Conservation (phyloP, 352 stramenopile genomes). For the Achlya hypogyna region DNA sequence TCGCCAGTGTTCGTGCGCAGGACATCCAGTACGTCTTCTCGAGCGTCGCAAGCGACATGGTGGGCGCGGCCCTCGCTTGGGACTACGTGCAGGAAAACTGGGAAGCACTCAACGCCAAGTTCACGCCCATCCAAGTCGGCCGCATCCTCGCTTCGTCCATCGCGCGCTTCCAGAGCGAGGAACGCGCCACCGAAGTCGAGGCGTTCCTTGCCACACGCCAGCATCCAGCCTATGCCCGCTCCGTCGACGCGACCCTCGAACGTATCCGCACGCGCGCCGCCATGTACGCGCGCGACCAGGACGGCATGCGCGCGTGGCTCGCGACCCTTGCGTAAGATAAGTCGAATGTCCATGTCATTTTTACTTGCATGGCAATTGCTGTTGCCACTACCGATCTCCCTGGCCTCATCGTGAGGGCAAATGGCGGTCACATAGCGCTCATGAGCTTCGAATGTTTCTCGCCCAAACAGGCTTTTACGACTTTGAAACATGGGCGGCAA, state of each 20-base stretch:
- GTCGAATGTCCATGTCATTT: too few species aligned
- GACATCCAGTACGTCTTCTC: slow-evolving; percentile 74
- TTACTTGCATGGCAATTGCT: not conserved
- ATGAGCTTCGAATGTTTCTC: too few species aligned
- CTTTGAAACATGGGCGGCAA: too few species aligned
- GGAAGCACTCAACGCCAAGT: slow-evolving; percentile 51
- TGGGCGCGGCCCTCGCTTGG: slow-evolving; percentile 48
- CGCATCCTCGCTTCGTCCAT: slow-evolving; percentile 58
- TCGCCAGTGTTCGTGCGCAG: slow-evolving; percentile 64
- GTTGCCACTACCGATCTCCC: not conserved
- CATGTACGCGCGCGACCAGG: slow-evolving; percentile 39
- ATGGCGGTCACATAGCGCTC: too few species aligned
- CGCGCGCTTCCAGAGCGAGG: slow-evolving; percentile 54
- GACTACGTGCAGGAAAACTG: slow-evolving; percentile 68
- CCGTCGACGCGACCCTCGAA: slow-evolving; percentile 60
- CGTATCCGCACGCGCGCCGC: slow-evolving; percentile 63
- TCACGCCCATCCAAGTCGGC: slow-evolving; percentile 47
- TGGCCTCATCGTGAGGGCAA: too few species aligned
- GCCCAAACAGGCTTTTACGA: too few species aligned
- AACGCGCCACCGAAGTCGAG: slow-evolving; percentile 42
- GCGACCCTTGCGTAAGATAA: not conserved
- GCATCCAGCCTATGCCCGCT: slow-evolving; percentile 51
- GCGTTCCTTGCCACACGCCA: slow-evolving; percentile 52
- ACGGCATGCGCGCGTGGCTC: not conserved
- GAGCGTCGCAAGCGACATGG: slow-evolving; percentile 53